These are phyloP conservation scores for Nannochloropsis salina DNA, from an alignment of 108 stramenopile genomes.

Conservation along the genomic window DNA sequence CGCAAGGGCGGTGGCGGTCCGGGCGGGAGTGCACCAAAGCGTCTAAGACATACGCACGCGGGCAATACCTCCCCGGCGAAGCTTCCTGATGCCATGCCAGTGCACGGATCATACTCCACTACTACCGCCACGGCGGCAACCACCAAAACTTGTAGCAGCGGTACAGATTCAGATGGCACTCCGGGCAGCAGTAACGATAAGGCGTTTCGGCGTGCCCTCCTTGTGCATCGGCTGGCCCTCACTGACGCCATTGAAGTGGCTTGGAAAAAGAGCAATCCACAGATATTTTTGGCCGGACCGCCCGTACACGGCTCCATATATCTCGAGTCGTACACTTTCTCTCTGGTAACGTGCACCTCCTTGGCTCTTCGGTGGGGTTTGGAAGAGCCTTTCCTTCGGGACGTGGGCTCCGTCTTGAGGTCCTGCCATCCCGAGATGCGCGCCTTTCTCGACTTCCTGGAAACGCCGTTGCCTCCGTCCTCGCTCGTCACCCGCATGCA, in stretches of 20 bases:
- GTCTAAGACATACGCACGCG: not conserved
- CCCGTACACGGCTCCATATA: not conserved
- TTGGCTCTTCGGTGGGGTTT: not conserved
- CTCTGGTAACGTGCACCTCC: not conserved
- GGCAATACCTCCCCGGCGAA: not conserved
- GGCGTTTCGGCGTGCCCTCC: not conserved
- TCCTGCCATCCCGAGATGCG: not conserved
- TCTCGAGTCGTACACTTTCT: not conserved
- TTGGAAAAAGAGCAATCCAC: not conserved
- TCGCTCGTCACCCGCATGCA: not conserved
- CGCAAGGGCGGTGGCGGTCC: not conserved
- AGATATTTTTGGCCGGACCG: not conserved
- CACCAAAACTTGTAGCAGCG: not conserved
- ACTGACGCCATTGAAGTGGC: not conserved
- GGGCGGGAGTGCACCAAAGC: not conserved
- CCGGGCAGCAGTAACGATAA: not conserved
- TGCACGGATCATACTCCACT: too few relatives aligned
- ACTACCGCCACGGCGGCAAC: not conserved
- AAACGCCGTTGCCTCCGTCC: not conserved
- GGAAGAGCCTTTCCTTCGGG: not conserved
- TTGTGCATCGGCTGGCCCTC: conserved; percentile 11
- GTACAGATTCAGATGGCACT: not conserved
- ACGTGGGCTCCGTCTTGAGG: not conserved
- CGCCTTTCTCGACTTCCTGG: not conserved
- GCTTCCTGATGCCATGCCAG: too few relatives aligned